These are phyloP conservation scores for Xerocomellus dryophilus DNA, from an alignment of 768 basidiomycete species.

Conservation along the genomic window DNA sequence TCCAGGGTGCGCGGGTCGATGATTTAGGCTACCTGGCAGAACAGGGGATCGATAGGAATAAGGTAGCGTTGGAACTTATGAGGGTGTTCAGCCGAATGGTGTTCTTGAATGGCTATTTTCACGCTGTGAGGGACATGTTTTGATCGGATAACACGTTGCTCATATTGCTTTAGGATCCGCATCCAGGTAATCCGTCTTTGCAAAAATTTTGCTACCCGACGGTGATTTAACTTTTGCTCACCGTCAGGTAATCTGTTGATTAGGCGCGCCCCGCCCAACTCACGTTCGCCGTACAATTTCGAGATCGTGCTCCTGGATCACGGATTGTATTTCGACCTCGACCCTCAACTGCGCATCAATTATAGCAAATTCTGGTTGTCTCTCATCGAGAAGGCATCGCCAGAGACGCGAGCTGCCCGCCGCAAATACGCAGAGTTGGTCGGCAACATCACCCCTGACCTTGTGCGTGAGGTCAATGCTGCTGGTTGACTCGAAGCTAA, in stretches of 20 bases:
- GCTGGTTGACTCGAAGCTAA: neutral
- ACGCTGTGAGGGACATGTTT: constrained; percentile 53
- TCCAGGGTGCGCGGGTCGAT: constrained; percentile 85
- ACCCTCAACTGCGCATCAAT: constrained; percentile 73
- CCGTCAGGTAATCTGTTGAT: constrained; percentile 83
- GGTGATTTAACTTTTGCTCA: neutral
- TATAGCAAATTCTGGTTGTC: constrained; percentile 90
- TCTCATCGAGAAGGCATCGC: constrained; percentile 71
- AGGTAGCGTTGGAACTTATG: constrained; percentile 86
- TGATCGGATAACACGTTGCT: constrained; percentile 7
- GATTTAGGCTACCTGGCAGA: constrained; percentile 80
- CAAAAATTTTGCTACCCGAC: constrained; percentile 1
- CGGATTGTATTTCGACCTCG: constrained; percentile 90
- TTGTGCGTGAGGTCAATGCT: constrained; percentile 47
- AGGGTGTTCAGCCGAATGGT: constrained; percentile 95
- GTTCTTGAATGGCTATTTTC: constrained; percentile 89
- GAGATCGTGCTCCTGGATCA: constrained; percentile 95
- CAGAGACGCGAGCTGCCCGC: constrained; percentile 61
- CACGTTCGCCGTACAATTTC: constrained; percentile 87
- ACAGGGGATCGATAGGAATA: constrained; percentile 87
- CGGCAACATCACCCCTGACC: constrained; percentile 84
- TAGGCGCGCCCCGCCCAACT: constrained; percentile 58
- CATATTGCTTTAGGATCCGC: constrained; percentile 64
- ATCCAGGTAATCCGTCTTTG: constrained; percentile 55
- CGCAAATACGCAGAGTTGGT: constrained; percentile 87